A percentile compares a stretch with the other conserved stretches of the same genome.
Conservation (phyloP, 2,329 filamentous ascomycete species). For the Tolypocladium pustulatum region DNA sequence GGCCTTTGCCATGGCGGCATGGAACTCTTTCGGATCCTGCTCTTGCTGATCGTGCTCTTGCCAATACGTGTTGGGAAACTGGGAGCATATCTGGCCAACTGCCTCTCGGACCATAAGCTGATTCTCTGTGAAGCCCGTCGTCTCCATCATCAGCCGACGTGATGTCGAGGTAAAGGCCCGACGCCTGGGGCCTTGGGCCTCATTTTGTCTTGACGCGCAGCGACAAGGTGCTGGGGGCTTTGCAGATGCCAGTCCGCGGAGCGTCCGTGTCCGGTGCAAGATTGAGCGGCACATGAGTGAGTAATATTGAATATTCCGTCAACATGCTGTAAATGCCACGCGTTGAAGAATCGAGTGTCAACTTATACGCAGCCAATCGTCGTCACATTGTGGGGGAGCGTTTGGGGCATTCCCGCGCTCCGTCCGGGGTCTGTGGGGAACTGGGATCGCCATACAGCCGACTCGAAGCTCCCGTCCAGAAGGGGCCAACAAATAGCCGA, state of each 20-base stretch:
- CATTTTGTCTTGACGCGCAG: not conserved
- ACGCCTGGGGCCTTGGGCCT: not conserved
- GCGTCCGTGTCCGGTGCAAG: not conserved
- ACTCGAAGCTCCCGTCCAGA: not conserved
- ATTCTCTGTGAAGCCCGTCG: conserved; percentile 59
- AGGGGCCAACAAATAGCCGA: not conserved
- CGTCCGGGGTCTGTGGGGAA: not conserved
- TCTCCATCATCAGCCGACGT: conserved; percentile 51
- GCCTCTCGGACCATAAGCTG: conserved; percentile 65
- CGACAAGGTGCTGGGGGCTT: not conserved
- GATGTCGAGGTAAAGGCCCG: conserved; percentile 23
- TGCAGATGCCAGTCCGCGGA: not conserved
- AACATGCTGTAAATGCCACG: not conserved
- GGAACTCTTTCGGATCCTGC: conserved; percentile 64
- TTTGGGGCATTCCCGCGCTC: not conserved
- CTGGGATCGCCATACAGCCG: not conserved
- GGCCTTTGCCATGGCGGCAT: conserved; percentile 61
- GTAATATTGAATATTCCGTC: not conserved
- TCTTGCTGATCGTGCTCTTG: conserved; percentile 60
- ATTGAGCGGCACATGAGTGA: not conserved
- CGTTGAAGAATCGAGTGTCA: not conserved
- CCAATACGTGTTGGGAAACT: conserved; percentile 70
- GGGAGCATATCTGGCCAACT: conserved; percentile 55
- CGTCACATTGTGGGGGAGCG: not conserved
- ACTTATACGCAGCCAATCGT: not conserved